Evolutionary conservation across 164 flowering plant genomes (phyloP), one percentile per base, ranked within the genome.

Genomic region (Stephania yunnanensis): DNA sequence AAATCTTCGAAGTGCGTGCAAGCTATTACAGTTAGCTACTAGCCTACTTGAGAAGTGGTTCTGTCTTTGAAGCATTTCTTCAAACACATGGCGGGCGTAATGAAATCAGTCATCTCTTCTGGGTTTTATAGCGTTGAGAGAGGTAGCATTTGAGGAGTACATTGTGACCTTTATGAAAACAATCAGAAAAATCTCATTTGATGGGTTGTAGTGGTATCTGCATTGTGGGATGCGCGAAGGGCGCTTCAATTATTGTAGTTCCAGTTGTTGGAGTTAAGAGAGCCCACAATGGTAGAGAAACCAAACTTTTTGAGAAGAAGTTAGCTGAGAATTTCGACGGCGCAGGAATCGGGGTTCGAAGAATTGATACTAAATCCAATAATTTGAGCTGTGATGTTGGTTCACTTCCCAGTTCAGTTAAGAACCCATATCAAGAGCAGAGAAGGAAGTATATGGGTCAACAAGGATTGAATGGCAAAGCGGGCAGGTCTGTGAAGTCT

Each of bases 401-500:
- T 68, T 72, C 46, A 65, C 73, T 55, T 30, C 73, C 74, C 31
- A 55, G 29, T 72, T 77, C 71, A 7, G 78, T 71, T 52, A 73
- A 71, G 73, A 75, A 67, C 74, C 76, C 78, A 68, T 72, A 58
- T 77, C 36, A 71, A 19, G 58, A 68, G 19, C 66, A 19, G 53
- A 66, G 66, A 31, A 73, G 68, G 45, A 75, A 53, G 48, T 68
- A 9, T 36, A 13, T 50, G 64, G 64, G 9, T 50, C 58, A 61
- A 46, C 46, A 53, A 17, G 71, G 65, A 72, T 22, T 12, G 17
- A 70, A 71, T 31, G 31, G 6, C 55, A 72, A 63, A 10, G 78
- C 7, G 61, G 77, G 66, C 71, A 73, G 66, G 89, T 82, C 75
- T 30, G 52, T 86, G 81, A 92, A 79, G 81, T 79, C 83, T 84